Evolutionary conservation across 1,284 basidiomycete species (phyloP).

Genomic region (Mrakiaceae sp.): DNA sequence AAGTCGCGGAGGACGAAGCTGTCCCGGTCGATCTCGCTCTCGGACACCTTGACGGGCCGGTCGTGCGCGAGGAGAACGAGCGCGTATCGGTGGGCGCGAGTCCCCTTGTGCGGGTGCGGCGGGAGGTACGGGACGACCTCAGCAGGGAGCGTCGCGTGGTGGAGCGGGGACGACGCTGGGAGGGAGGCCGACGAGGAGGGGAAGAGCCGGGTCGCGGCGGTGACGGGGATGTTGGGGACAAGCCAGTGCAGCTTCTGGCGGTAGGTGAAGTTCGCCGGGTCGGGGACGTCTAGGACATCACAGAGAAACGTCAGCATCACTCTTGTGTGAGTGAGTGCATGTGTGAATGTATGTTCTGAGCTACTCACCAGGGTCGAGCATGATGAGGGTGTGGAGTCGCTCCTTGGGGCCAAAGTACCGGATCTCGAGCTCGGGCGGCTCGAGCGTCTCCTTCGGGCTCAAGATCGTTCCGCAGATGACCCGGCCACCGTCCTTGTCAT

Average conservation of each 20-base stretch:
- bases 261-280: conserved; percentile 55
- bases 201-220: conserved; percentile 2
- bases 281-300: conserved; percentile 47
- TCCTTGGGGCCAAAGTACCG: conserved; percentile 1
- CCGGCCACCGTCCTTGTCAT: conserved; percentile 6
- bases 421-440: conserved; percentile 14
- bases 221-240: conserved; percentile 11
- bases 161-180: conserved; percentile 24
- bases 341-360: no score
- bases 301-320: background rate
- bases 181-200: conserved; percentile 49
- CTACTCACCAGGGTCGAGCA: conserved; percentile 47
- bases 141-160: conserved; percentile 28
- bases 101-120: conserved; percentile 75
- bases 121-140: conserved; percentile 54
- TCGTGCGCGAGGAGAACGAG: conserved; percentile 42
- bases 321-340: background rate
- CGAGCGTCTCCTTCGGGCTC: conserved; percentile 7
- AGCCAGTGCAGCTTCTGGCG: conserved; percentile 12
- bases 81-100: conserved; percentile 74
- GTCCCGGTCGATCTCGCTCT: background rate
- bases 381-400: background rate
- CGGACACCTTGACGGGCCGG: no score
- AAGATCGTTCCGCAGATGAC: conserved; percentile 3
- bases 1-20: background rate